Percentiles rank a stretch among this genome's conserved stretches.
These are phyloP conservation scores for Beta lomatogona DNA, from an alignment of 179 eudicot genomes.

Conservation along the genomic window DNA sequence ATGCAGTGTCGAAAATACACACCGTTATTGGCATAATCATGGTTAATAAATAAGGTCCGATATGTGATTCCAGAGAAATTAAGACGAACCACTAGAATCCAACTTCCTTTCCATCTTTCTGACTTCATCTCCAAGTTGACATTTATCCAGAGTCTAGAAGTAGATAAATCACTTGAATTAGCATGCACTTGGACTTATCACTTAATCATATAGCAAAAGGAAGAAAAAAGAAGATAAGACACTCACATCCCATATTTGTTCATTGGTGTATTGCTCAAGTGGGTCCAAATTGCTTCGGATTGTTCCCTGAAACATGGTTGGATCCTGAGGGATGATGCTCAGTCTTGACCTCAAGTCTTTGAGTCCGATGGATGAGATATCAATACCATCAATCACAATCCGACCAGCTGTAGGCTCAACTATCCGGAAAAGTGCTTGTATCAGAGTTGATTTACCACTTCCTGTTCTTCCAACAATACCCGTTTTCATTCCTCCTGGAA, in stretches of 20 bases:
- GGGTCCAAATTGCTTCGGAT: conserved; percentile 19
- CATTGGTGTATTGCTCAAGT: conserved; percentile 4
- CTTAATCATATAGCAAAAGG: not conserved
- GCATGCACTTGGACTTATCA: not conserved
- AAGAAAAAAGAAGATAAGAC: not conserved
- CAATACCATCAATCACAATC: conserved; percentile 10
- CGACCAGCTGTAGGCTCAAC: conserved; percentile 13
- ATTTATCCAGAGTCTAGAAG: conserved; percentile 8
- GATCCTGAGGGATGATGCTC: conserved; percentile 19
- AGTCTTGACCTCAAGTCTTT: conserved; percentile 14
- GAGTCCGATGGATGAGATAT: conserved; percentile 16
- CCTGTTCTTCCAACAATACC: conserved; percentile 22
- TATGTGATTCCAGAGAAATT: not conserved
- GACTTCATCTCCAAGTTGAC: conserved; percentile 23
- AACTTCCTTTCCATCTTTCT: conserved; percentile 10
- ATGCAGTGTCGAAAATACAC: not conserved
- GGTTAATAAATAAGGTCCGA: not conserved
- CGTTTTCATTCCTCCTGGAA: conserved; percentile 10
- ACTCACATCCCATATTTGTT: conserved; percentile 15
- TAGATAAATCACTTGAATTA: not conserved
- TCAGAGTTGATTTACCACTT: conserved; percentile 17
- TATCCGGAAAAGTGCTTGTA: conserved; percentile 11
- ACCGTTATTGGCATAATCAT: not conserved
- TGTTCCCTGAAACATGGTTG: conserved; percentile 17
- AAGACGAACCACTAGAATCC: not conserved